Evolutionary conservation across 2,329 filamentous ascomycete species (phyloP).

Genomic region (Ceratocystiopsis minuta): DNA sequence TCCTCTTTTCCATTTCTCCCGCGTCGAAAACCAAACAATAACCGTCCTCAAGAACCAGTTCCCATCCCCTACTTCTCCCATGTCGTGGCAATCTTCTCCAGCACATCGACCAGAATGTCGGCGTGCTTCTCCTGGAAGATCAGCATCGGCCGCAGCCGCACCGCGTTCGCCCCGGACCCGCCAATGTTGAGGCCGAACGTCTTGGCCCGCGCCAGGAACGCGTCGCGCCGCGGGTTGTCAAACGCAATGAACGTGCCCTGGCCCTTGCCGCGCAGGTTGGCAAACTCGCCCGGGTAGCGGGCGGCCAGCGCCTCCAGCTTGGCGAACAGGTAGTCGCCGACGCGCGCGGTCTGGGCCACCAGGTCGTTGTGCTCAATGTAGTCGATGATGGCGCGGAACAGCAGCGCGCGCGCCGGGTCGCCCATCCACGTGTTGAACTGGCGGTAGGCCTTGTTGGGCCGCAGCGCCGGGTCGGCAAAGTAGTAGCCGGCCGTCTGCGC

Average conservation of each 20-base stretch:
- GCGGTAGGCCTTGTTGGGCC: conserved; percentile 83
- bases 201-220: conserved; percentile 66
- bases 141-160: conserved; percentile 74
- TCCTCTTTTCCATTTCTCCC: background rate
- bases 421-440: conserved; percentile 99
- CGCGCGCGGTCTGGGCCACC: conserved; percentile 59
- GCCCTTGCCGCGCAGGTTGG: conserved; percentile 71
- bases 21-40: no score
- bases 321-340: conserved; percentile 61
- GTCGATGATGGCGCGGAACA: conserved; percentile 72
- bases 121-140: conserved; percentile 85
- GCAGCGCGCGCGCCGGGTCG: conserved; percentile 65
- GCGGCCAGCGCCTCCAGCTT: conserved; percentile 49
- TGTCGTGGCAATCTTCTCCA: conserved; percentile 54
- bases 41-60: no score
- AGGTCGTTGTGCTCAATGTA: conserved; percentile 60
- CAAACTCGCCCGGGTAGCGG: conserved; percentile 59
- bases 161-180: conserved; percentile 56
- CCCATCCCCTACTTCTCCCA: conserved; percentile 3
- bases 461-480: conserved; percentile 60
- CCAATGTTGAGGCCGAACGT: conserved; percentile 71
- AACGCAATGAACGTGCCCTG: conserved; percentile 88
- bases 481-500: conserved; percentile 89
- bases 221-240: conserved; percentile 64
- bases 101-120: conserved; percentile 59